A percentile compares a stretch with the other conserved stretches of the same genome.
These are phyloP conservation scores for Dactylellina parvicollis DNA, from an alignment of 2,329 filamentous ascomycete genomes.

Conservation along the genomic window DNA sequence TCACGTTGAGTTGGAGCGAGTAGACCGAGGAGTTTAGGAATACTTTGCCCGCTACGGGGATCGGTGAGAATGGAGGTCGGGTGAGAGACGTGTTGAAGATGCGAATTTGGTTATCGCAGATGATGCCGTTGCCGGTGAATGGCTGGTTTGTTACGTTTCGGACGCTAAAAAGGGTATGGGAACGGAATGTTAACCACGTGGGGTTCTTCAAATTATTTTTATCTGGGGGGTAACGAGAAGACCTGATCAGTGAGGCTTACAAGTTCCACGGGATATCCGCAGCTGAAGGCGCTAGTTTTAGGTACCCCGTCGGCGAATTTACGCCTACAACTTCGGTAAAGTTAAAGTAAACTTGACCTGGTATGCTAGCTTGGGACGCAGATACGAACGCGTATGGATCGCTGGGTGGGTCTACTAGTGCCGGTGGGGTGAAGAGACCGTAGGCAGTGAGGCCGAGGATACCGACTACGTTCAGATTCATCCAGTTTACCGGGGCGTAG, in stretches of 20 bases:
- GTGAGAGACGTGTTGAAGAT: slow-evolving; percentile 65
- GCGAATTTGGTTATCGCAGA: slow-evolving; percentile 64
- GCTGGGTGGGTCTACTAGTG: slow-evolving; percentile 65
- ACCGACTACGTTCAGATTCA: slow-evolving; percentile 63
- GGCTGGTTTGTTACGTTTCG: slow-evolving; percentile 69
- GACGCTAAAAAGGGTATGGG: slow-evolving; percentile 63
- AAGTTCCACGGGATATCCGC: slow-evolving; percentile 10
- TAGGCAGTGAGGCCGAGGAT: slow-evolving; percentile 64
- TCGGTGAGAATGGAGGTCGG: slow-evolving; percentile 58
- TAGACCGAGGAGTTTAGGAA: slow-evolving; percentile 59
- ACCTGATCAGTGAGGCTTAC: slow-evolving; percentile 5
- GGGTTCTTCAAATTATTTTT: background rate
- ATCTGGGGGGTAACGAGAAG: too few species aligned
- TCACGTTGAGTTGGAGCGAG: slow-evolving; percentile 58
- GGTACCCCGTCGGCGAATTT: slow-evolving; percentile 4
- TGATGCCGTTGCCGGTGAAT: slow-evolving; percentile 62
- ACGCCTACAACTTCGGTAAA: background rate
- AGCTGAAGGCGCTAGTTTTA: slow-evolving; percentile 11
- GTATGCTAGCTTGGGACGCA: slow-evolving; percentile 56
- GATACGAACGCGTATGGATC: slow-evolving; percentile 64
- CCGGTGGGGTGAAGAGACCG: slow-evolving; percentile 63
- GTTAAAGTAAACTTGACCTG: slow-evolving; percentile 21
- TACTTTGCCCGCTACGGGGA: slow-evolving; percentile 60
- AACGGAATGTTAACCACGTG: too few species aligned
- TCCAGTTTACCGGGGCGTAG: slow-evolving; percentile 65